Percentiles rank a stretch among this genome's conserved stretches.
Evolutionary conservation across 371 early-diverging fungal genomes (phyloP).

Genomic region (Mortierella sp.): DNA sequence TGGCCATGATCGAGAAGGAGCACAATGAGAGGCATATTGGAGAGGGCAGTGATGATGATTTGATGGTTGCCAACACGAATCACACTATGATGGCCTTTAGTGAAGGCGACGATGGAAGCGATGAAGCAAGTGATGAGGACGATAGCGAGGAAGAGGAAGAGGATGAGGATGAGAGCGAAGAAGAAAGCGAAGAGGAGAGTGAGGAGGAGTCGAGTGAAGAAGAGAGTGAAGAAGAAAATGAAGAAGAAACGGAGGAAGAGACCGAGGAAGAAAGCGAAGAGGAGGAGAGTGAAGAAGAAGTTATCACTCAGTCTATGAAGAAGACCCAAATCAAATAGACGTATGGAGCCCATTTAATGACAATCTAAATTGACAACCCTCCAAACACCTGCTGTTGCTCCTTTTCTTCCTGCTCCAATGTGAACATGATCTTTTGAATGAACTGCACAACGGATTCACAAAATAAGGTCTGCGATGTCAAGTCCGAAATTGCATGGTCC

Average conservation of each 20-base stretch:
- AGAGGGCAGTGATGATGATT: constrained; percentile 65
- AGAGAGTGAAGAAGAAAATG: constrained; percentile 11
- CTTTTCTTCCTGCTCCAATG: constrained; percentile 13
- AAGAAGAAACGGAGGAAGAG: constrained; percentile 9
- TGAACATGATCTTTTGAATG: constrained; percentile 9
- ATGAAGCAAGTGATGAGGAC: constrained; percentile 56
- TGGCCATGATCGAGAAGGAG: constrained; percentile 73
- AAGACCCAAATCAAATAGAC: constrained; percentile 35
- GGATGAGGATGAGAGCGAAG: constrained; percentile 37
- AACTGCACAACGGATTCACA: constrained; percentile 37
- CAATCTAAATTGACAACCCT: constrained; percentile 15
- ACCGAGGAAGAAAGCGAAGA: neutral
- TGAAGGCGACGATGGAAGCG: constrained; percentile 58
- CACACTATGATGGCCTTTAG: constrained; percentile 57
- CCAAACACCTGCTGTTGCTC: constrained; percentile 26
- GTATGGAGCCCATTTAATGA: neutral
- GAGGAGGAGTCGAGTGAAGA: constrained; percentile 29
- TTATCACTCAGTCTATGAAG: constrained; percentile 29
- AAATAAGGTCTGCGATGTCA: constrained; percentile 49
- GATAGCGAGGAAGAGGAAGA: constrained; percentile 37
- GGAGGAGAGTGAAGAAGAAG: constrained; percentile 27
- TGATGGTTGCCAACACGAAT: constrained; percentile 68
- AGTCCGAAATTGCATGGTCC: constrained; percentile 61
- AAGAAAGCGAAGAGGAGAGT: constrained; percentile 20
- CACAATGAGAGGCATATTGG: constrained; percentile 61